Evolutionary conservation across 257 asterid species (phyloP).

Genomic region (Salvia hispanica): DNA sequence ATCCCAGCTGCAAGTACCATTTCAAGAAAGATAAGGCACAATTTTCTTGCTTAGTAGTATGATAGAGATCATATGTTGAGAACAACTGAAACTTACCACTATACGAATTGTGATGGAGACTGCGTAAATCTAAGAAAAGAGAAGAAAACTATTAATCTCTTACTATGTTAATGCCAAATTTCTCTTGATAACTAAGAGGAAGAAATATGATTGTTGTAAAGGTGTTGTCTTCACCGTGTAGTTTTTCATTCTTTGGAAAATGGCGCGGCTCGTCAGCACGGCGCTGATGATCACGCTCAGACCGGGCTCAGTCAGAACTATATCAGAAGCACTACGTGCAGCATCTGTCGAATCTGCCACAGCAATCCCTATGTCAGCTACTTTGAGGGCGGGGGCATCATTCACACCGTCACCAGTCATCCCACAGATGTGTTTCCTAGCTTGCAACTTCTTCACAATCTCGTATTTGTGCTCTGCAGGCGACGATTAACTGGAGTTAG

Average conservation of each 20-base stretch:
- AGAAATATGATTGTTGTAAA: not conserved
- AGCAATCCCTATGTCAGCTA: slow-evolving; percentile 71
- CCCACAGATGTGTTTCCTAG: slow-evolving; percentile 60
- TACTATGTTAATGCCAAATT: not conserved
- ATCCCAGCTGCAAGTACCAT: slow-evolving; percentile 49
- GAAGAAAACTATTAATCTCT: slow-evolving; percentile 29
- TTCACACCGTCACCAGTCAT: slow-evolving; percentile 80
- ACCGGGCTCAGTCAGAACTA: slow-evolving; percentile 70
- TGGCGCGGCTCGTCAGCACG: slow-evolving; percentile 67
- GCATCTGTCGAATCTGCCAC: slow-evolving; percentile 77
- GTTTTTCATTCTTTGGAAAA: slow-evolving; percentile 74
- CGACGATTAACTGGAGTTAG: not conserved
- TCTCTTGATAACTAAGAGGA: not conserved
- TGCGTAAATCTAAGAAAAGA: slow-evolving; percentile 57
- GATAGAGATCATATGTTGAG: not conserved
- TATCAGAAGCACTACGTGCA: slow-evolving; percentile 68
- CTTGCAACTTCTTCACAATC: slow-evolving; percentile 62
- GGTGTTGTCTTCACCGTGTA: slow-evolving; percentile 43
- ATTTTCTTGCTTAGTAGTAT: not conserved
- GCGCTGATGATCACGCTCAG: slow-evolving; percentile 67
- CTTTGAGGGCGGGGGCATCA: slow-evolving; percentile 69
- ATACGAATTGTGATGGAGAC: slow-evolving; percentile 75
- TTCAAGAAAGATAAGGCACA: not conserved
- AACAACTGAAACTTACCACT: slow-evolving; percentile 48
- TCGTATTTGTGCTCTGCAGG: slow-evolving; percentile 70